These are phyloP conservation scores for Beauveria brongniartii DNA, from an alignment of 2,329 filamentous ascomycete species.

Conservation along the genomic window DNA sequence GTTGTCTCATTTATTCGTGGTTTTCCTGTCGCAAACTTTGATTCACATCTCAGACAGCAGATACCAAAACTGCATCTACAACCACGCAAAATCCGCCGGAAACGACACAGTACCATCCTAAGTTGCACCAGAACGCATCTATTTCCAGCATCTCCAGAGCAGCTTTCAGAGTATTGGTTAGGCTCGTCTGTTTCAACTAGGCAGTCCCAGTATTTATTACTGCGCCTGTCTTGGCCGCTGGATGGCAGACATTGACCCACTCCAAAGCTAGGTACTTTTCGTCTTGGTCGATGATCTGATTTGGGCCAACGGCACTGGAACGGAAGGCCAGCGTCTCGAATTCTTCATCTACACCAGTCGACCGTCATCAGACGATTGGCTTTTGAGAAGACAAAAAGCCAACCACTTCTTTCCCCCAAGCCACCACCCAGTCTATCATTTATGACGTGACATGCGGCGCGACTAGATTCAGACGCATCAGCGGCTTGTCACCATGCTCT, in stretches of 20 bases:
- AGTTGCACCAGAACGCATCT: neutral
- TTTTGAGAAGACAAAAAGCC: neutral
- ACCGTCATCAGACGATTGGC: neutral
- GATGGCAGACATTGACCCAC: neutral
- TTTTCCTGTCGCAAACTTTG: neutral
- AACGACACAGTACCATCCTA: slow-evolving; percentile 1
- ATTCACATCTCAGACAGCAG: neutral
- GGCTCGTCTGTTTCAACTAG: neutral
- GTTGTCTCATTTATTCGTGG: neutral
- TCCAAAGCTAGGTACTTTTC: neutral
- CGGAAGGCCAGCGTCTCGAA: neutral
- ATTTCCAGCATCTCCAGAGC: neutral
- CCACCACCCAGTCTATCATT: neutral
- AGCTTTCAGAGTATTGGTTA: neutral
- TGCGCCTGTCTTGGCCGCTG: neutral
- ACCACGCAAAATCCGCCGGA: neutral
- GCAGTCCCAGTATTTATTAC: neutral
- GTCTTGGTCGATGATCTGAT: neutral
- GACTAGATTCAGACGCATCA: neutral
- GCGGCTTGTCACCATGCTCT: neutral
- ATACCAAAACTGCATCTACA: neutral
- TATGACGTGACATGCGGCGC: slow-evolving; percentile 5
- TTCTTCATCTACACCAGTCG: neutral
- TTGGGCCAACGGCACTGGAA: neutral
- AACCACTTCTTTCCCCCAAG: too few relatives aligned